These are phyloP conservation scores for Tuber umbilicatum DNA, from an alignment of 495 filamentous ascomycete genomes.

Conservation along the genomic window DNA sequence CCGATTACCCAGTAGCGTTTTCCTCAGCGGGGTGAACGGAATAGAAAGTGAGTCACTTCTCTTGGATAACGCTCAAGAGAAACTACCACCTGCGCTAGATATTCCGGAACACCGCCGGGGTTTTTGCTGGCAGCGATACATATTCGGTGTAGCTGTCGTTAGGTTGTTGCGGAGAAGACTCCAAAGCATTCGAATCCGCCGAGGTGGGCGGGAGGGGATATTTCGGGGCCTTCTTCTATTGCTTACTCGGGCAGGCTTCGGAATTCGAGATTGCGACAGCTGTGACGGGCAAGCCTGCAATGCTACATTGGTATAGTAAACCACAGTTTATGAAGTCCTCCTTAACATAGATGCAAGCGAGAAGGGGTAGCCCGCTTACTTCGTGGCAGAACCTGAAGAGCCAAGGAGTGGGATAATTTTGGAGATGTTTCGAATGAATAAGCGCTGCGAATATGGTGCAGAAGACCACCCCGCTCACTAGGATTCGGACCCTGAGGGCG, in stretches of 20 bases:
- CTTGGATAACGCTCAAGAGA: not conserved
- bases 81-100: not conserved
- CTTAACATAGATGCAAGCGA: not conserved
- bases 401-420: not conserved
- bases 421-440: not conserved
- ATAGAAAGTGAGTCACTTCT: not conserved
- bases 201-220: not conserved
- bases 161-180: not conserved
- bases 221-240: not conserved
- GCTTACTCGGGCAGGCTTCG: not conserved
- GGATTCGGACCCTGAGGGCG: not conserved
- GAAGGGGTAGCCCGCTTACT: not conserved
- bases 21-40: not conserved
- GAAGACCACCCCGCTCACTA: not conserved
- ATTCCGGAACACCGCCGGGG: not conserved
- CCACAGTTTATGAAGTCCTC: not conserved
- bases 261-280: not conserved
- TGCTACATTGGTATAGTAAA: not conserved
- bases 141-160: not conserved
- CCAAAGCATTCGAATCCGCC: not conserved
- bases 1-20: not conserved
- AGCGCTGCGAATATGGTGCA: not conserved
- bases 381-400: not conserved
- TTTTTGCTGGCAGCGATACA: not conserved
- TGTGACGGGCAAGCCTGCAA: not conserved